Conservation (phyloP, 1,284 basidiomycete genomes). For the Vanrija humicola region DNA sequence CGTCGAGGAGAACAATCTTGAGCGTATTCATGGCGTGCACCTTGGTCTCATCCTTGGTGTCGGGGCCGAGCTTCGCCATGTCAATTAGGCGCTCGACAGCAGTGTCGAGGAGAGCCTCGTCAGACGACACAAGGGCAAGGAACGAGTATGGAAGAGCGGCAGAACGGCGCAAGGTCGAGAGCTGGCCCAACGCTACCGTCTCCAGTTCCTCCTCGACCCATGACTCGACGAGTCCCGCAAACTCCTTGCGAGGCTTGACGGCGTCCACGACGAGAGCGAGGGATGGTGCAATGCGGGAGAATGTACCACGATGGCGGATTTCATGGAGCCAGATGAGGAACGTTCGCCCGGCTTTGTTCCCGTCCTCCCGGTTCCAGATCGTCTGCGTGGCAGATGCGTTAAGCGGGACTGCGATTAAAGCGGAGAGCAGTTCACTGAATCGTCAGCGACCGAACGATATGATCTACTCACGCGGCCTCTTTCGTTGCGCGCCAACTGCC, state of each 20-base stretch:
- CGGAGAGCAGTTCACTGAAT: conserved; percentile 36
- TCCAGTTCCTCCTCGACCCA: conserved; percentile 44
- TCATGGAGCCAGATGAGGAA: conserved; percentile 47
- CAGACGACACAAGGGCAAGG: conserved; percentile 36
- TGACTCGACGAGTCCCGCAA: conserved; percentile 21
- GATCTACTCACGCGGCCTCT: conserved; percentile 38
- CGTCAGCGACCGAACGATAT: background rate
- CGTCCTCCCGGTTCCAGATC: conserved; percentile 32
- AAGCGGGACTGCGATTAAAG: conserved; percentile 27
- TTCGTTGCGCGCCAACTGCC: conserved; percentile 48
- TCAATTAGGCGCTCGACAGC: conserved; percentile 28
- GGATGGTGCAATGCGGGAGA: conserved; percentile 39
- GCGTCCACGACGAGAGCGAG: conserved; percentile 37
- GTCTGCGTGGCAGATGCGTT: conserved; percentile 8
- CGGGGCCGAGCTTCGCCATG: conserved; percentile 30
- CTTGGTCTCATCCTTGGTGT: conserved; percentile 37
- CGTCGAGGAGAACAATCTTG: conserved; percentile 46
- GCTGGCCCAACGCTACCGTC: conserved; percentile 34
- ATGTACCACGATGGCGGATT: conserved; percentile 48
- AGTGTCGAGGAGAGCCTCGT: conserved; percentile 30
- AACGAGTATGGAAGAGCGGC: conserved; percentile 45
- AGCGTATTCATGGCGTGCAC: conserved; percentile 48
- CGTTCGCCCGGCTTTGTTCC: conserved; percentile 29
- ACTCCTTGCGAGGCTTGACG: conserved; percentile 15
- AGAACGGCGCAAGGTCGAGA: conserved; percentile 46